Evolutionary conservation across 805 yeast species (phyloP), one percentile per base, ranked within the genome.

Genomic region (Wickerhamiella azymoides): DNA sequence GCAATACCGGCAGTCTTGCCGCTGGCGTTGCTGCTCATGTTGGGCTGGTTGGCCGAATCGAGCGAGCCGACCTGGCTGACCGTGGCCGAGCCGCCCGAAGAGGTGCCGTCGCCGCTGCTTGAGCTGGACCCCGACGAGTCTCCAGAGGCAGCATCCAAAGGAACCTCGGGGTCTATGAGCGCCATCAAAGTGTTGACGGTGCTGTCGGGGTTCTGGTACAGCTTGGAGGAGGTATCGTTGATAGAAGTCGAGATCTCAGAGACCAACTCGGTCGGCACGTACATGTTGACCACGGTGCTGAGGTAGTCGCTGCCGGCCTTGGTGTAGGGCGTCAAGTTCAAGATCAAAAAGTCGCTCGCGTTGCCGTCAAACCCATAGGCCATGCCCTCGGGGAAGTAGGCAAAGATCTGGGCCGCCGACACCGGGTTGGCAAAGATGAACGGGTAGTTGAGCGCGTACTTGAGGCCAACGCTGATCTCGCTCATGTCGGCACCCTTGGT

Each of bases 201-300:
- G 1, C 70, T 54, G 53, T 72, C 74, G 16, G 78, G 71, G 59
- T 78, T 76, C 44, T 66, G 53, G 63, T 81, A 89, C 41, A 92
- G 60, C 19, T 55, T 48, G 2, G 94, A 83, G n/a, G 66, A 54
- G 0, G 69, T 52, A 47, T 77, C 64, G 43, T 67, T 63, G 37
- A 89, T 61, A 33, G 69, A 61, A 14, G 62, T 62, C 48, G 74
- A 73, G 51, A 89, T 67, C 5, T 36, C 13, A 14, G 28, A 40
- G 9, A 83, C 71, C 26, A 71, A 63, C 10, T 62, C 60, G 10
- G 64, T 60, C 18, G 94, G 94, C 66, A 85, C 80, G 60, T 82
- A 85, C 46, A 84, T 80, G 60, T 81, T 81, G 6, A 96, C 97
- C 50, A 88, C 83, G 0, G 96, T 82, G 46, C 84, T 84, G 49